Conservation (phyloP, 225 moss, liverwort and hornwort species). For the Marchantia paleacea region DNA sequence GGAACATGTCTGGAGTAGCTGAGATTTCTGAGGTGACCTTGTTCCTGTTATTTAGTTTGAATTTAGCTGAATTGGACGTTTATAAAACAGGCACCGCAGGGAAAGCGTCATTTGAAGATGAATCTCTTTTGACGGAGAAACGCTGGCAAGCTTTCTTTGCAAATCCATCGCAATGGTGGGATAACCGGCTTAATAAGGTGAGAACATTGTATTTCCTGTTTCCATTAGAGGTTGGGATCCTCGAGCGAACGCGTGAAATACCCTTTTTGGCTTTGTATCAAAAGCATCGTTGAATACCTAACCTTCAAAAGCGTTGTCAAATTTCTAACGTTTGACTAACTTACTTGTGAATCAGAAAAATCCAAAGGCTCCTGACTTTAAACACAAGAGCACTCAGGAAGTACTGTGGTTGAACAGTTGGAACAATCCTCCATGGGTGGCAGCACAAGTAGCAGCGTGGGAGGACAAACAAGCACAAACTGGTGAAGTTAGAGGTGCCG, state of each 20-base stretch:
- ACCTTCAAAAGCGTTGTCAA: neutral
- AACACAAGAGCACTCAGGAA: conserved; percentile 86
- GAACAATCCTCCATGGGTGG: conserved; percentile 81
- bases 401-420: conserved; percentile 73
- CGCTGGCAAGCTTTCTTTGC: conserved; percentile 87
- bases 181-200: conserved; percentile 76
- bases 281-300: no score
- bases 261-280: no score
- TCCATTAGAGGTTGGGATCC: no score
- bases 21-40: no score
- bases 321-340: no score
- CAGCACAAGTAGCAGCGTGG: conserved; percentile 51
- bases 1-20: no score
- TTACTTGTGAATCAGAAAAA: conserved; percentile 53
- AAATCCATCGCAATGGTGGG: conserved; percentile 95
- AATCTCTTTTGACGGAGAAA: conserved; percentile 61
- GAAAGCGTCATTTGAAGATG: conserved; percentile 33
- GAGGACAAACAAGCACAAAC: conserved; percentile 29
- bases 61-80: neutral
- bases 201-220: neutral
- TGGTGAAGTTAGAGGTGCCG: conserved; percentile 5
- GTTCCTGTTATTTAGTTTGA: no score
- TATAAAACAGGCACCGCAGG: conserved; percentile 34
- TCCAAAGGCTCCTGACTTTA: conserved; percentile 85
- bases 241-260: no score